Conservation (phyloP, 345 rosid genomes). For the Arabidopsis suecica region DNA sequence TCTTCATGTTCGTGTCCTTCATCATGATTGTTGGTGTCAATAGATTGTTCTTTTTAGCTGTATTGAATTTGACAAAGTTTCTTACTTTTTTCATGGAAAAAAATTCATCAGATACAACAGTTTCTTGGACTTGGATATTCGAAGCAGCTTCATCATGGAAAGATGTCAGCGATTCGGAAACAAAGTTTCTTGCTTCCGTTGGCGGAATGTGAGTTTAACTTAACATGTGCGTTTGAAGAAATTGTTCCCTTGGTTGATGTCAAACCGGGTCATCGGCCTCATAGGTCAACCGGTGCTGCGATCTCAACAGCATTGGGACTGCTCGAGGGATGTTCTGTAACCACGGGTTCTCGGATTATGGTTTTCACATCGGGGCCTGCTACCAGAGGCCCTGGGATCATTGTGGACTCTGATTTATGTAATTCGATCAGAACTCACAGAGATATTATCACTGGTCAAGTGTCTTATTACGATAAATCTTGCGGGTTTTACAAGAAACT, state of each 20-base stretch:
- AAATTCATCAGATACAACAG: conserved; percentile 55
- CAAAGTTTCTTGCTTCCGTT: conserved; percentile 81
- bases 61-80: conserved; percentile 8
- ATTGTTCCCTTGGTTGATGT: conserved; percentile 48
- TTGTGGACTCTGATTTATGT: conserved; percentile 65
- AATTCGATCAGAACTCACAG: conserved; percentile 83
- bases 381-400: conserved; percentile 85
- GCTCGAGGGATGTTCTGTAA: conserved; percentile 69
- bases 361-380: conserved; percentile 96
- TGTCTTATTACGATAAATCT: conserved; percentile 63
- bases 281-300: conserved; percentile 84
- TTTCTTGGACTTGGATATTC: conserved; percentile 60
- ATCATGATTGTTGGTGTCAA: background rate
- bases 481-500: conserved; percentile 65
- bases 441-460: conserved; percentile 71
- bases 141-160: conserved; percentile 65
- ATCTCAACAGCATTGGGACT: conserved; percentile 80
- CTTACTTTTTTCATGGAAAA: background rate
- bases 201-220: conserved; percentile 82
- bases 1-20: conserved; percentile 1
- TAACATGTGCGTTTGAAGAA: conserved; percentile 82
- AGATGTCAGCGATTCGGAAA: conserved; percentile 54
- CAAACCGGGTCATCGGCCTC: conserved; percentile 73
- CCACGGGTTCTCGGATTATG: conserved; percentile 81
- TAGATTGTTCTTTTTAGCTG: conserved; percentile 10